Evolutionary conservation across 1,139 yeast species (phyloP).

Genomic region (Taphrina populina): DNA sequence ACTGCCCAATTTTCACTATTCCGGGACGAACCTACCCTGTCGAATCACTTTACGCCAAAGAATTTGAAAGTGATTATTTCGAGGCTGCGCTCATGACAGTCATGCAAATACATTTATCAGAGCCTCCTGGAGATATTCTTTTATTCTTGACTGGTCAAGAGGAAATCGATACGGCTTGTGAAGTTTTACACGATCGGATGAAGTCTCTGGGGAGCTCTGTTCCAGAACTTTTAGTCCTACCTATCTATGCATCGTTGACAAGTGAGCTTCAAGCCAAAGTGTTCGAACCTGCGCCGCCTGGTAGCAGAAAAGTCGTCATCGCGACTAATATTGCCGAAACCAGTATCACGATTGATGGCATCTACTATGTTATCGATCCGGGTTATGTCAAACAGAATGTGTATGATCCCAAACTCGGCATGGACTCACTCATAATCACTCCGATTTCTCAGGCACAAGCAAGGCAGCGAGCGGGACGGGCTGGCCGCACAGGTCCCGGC

Average conservation of each 20-base stretch:
- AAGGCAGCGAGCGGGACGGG: constrained; percentile 94
- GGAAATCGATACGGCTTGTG: constrained; percentile 90
- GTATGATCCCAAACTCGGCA: constrained; percentile 77
- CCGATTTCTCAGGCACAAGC: constrained; percentile 95
- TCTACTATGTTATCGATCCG: constrained; percentile 82
- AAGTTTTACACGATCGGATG: constrained; percentile 64
- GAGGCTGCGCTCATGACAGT: constrained; percentile 84
- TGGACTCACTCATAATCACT: constrained; percentile 81
- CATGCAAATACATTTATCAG: constrained; percentile 67
- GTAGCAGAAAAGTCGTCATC: constrained; percentile 77
- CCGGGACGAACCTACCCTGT: constrained; percentile 95
- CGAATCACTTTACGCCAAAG: constrained; percentile 64
- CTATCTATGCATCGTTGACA: constrained; percentile 90
- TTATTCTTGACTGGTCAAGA: constrained; percentile 98
- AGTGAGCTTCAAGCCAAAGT: constrained; percentile 76
- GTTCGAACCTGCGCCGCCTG: constrained; percentile 82
- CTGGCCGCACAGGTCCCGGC: constrained; percentile 96
- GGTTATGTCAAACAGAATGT: constrained; percentile 89
- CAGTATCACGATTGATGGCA: constrained; percentile 90
- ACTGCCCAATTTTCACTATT: constrained; percentile 80
- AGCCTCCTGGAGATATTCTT: constrained; percentile 75
- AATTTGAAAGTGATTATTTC: constrained; percentile 73
- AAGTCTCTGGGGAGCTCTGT: constrained; percentile 63
- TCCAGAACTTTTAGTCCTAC: constrained; percentile 69
- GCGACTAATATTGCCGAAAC: constrained; percentile 98